Conservation (phyloP, 176 grass and related monocot genomes). For the Musa itinerans region DNA sequence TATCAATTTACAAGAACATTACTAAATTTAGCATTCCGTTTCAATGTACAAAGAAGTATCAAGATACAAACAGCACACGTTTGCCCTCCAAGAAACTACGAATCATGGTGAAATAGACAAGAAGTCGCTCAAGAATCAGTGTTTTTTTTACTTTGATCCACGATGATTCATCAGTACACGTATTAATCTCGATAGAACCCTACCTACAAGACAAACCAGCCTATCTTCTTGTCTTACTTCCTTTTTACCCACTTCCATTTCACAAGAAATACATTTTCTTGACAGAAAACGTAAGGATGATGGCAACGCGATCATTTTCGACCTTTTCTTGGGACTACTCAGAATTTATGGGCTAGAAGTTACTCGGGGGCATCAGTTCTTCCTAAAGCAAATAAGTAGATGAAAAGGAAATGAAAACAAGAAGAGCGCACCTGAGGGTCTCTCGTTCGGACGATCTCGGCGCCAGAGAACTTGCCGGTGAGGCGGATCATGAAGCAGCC, state of each 20-base stretch:
- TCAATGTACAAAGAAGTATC: not conserved
- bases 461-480: conserved; percentile 66
- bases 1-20: not conserved
- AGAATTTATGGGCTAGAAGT: not conserved
- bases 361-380: not conserved
- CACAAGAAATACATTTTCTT: no score
- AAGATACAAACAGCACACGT: not conserved
- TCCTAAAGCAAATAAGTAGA: no score
- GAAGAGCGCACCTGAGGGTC: conserved; percentile 44
- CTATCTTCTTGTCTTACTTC: not conserved
- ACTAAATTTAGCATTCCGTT: no score
- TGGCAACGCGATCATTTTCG: no score
- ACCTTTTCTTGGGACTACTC: no score
- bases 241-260: no score
- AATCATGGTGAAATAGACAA: not conserved
- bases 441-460: conserved; percentile 75
- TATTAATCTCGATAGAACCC: not conserved
- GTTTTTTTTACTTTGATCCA: not conserved
- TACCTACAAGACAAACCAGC: not conserved
- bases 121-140: not conserved
- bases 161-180: not conserved
- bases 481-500: conserved; percentile 91
- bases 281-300: no score
- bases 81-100: not conserved
- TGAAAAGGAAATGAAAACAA: not conserved